Percentiles rank a stretch among this genome's conserved stretches.
phyloP scores from a whole-genome alignment of 225 moss, liverwort and hornwort species.

The Pseudisothecium myosuroides region DNA sequence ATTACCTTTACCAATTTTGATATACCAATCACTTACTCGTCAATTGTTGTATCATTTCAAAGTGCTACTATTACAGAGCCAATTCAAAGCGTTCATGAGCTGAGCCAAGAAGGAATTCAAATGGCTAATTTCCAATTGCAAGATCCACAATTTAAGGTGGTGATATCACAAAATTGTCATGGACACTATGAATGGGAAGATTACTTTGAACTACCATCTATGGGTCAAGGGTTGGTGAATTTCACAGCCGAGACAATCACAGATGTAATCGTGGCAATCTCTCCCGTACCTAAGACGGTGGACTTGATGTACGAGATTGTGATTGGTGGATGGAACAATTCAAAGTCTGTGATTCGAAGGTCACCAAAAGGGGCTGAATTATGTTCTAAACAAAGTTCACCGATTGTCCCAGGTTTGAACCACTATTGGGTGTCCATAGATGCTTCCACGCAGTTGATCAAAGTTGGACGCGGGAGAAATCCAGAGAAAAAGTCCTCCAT shows the following conservation, averaged over 20 bases:
- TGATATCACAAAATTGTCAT: no score
- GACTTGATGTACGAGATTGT: background rate
- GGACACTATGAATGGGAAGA: background rate
- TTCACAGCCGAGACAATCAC: background rate
- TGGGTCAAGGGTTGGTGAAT: background rate
- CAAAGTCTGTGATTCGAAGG: background rate
- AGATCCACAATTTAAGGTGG: background rate
- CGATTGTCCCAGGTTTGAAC: background rate
- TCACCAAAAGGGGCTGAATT: background rate
- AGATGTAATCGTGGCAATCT: background rate
- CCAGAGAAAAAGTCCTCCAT: background rate
- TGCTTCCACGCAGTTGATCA: background rate
- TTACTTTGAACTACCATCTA: background rate
- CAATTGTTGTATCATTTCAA: no score
- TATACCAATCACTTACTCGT: no score
- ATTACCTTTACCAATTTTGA: no score
- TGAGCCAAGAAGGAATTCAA: no score
- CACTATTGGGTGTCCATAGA: background rate
- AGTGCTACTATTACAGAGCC: no score
- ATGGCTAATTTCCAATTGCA: background rate
- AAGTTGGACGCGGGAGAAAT: background rate
- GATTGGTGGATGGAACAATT: background rate
- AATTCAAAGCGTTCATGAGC: no score
- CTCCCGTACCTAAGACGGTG: background rate
- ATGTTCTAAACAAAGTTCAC: rapidly evolving